Conservation (phyloP, 306 rosid species). For the Lathyrus aphaca region DNA sequence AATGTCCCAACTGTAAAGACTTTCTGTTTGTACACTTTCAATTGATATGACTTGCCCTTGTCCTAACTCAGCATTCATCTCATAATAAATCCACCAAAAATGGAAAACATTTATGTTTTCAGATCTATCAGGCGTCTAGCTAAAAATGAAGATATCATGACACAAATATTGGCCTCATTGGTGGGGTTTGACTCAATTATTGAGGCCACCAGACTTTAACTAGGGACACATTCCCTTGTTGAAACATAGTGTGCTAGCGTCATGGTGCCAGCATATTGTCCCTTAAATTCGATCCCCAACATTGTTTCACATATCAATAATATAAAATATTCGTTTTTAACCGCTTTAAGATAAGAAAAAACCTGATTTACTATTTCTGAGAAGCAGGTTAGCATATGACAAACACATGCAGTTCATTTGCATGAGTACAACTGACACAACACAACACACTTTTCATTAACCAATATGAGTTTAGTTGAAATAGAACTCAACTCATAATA, state of each 20-base stretch:
- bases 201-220: neutral
- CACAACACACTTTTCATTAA: conserved; percentile 37
- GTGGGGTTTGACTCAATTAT: conserved; percentile 48
- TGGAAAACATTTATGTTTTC: conserved; percentile 45
- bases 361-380: conserved; percentile 9
- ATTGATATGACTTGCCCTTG: conserved; percentile 33
- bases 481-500: conserved; percentile 9
- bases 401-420: conserved; percentile 39
- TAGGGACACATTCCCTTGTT: conserved; percentile 36
- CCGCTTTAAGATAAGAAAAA: conserved; percentile 26
- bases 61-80: conserved; percentile 23
- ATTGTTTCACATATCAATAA: conserved; percentile 14
- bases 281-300: conserved; percentile 17
- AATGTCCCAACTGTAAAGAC: conserved; percentile 39
- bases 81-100: conserved; percentile 35
- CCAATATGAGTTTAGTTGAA: conserved; percentile 34
- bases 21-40: conserved; percentile 47
- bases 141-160: conserved; percentile 60
- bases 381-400: conserved; percentile 36
- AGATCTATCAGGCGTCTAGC: conserved; percentile 54
- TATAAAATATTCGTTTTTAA: conserved; percentile 1
- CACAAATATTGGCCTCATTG: conserved; percentile 26
- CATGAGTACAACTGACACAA: neutral
- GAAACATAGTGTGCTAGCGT: conserved; percentile 27
- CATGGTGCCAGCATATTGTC: conserved; percentile 15